Evolutionary conservation across 2,329 filamentous ascomycete species (phyloP).

Genomic region (Gaeumannomyces tritici): DNA sequence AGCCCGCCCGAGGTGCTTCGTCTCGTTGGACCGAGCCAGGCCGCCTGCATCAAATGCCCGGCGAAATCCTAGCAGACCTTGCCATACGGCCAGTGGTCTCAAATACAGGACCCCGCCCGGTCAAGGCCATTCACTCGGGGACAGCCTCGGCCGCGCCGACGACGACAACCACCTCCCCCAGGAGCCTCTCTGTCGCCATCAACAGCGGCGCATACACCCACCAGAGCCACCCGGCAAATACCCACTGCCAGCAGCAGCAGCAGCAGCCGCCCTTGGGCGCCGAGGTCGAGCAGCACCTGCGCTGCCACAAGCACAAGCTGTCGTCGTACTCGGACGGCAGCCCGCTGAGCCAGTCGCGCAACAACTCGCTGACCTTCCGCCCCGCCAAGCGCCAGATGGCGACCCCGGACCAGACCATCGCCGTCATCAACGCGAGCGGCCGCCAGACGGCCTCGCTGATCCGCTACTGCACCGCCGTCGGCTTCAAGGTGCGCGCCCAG

Average conservation of each 20-base stretch:
- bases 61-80: constrained; percentile 12
- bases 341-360: constrained; percentile 41
- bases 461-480: constrained; percentile 84
- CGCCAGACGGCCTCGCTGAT: constrained; percentile 94
- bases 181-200: not conserved
- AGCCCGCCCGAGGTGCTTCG: not conserved
- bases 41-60: constrained; percentile 8
- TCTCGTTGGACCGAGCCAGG: not conserved
- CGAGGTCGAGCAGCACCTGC: constrained; percentile 14
- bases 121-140: not conserved
- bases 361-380: constrained; percentile 52
- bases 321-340: constrained; percentile 54
- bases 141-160: not conserved
- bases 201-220: constrained; percentile 1
- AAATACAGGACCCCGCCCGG: not conserved
- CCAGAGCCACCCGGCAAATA: not conserved
- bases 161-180: not conserved
- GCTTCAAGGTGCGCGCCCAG: constrained; percentile 88
- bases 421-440: constrained; percentile 91
- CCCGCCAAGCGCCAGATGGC: constrained; percentile 50
- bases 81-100: constrained; percentile 13
- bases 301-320: constrained; percentile 49
- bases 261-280: constrained; percentile 4
- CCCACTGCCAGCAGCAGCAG: constrained; percentile 2
- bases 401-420: constrained; percentile 67